These are phyloP conservation scores for Cryptomeria japonica DNA, from an alignment of 75 land plant genomes.

Conservation along the genomic window DNA sequence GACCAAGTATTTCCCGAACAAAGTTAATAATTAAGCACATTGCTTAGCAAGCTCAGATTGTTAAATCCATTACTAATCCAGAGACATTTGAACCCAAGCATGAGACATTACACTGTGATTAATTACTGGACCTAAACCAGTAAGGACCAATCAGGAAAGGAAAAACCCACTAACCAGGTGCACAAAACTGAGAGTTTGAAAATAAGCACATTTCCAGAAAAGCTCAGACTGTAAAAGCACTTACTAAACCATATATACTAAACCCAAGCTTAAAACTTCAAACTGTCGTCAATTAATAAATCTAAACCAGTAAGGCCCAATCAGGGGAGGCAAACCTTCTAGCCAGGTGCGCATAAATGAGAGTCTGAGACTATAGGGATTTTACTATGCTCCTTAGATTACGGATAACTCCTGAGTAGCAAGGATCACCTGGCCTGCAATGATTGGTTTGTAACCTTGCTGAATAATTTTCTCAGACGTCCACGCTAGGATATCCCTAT, in stretches of 20 bases:
- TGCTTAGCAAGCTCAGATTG: neutral
- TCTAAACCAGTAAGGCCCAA: neutral
- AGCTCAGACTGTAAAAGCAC: neutral
- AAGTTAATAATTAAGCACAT: neutral
- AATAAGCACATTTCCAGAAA: neutral
- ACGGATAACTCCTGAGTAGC: neutral
- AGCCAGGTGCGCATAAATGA: neutral
- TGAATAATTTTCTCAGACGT: neutral
- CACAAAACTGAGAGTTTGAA: neutral
- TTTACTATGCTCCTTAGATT: neutral
- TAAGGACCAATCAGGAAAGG: neutral
- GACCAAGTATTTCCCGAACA: neutral
- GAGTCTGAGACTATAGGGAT: neutral
- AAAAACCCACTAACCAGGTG: neutral
- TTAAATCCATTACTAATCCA: neutral
- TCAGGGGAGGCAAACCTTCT: neutral
- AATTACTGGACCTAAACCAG: neutral
- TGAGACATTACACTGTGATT: neutral
- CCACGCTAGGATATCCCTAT: neutral
- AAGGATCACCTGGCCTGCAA: neutral
- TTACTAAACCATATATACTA: neutral
- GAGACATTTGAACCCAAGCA: neutral
- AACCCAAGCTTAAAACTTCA: neutral
- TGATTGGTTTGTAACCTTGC: neutral
- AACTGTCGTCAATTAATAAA: neutral